A percentile compares a stretch with the other conserved stretches of the same genome.
phyloP scores from a whole-genome alignment of 768 basidiomycete genomes.

The Suillus cothurnatus region DNA sequence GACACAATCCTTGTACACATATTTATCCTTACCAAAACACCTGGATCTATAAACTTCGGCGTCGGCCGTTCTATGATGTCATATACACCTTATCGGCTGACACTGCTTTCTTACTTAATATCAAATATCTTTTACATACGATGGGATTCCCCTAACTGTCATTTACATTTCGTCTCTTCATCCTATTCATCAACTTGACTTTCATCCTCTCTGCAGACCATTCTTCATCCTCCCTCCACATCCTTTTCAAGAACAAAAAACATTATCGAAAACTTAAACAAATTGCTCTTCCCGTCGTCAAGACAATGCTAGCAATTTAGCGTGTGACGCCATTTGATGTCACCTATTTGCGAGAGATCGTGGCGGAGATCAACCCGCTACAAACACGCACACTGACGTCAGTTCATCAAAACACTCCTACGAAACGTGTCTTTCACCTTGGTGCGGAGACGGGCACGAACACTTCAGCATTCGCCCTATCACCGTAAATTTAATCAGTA shows the following conservation, averaged over 20 bases:
- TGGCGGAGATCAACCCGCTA: constrained; percentile 65
- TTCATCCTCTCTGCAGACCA: background rate
- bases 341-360: constrained; percentile 40
- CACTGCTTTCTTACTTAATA: constrained; percentile 7
- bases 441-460: constrained; percentile 87
- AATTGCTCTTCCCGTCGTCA: constrained; percentile 26
- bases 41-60: background rate
- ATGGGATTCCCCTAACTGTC: constrained; percentile 10
- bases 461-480: constrained; percentile 78
- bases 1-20: constrained; percentile 39
- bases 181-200: background rate
- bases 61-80: constrained; percentile 2
- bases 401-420: constrained; percentile 14
- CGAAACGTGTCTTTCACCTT: constrained; percentile 52
- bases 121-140: constrained; percentile 2
- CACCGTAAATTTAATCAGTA: constrained; percentile 33
- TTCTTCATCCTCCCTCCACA: background rate
- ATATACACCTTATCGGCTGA: constrained; percentile 7
- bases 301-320: constrained; percentile 28
- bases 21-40: constrained; percentile 32
- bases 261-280: background rate
- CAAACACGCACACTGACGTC: constrained; percentile 30
- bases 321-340: constrained; percentile 32
- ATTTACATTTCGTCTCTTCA: background rate
- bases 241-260: background rate